Base-by-base conservation (phyloP, 768 basidiomycete species). In the Hemileccinum impolitum region DNA sequence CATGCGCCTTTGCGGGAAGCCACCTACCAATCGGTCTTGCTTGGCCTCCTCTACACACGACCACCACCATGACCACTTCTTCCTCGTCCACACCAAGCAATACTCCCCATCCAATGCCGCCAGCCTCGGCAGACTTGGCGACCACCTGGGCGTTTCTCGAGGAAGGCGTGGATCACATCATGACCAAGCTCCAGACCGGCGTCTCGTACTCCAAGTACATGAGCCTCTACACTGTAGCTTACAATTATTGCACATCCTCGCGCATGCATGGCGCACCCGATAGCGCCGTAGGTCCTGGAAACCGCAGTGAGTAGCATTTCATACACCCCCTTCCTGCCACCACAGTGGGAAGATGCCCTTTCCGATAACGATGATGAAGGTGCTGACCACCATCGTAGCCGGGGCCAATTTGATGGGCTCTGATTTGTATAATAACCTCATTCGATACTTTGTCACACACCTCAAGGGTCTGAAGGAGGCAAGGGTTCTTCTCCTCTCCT, bases 331-430 rank as follows among this genome's bases (percentile, higher is more conserved):
- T 17, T 43, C 38, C 43, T 52, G 44, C 56, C 48, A 42, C 42
- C 17, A 46, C 48, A 58, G 48, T 54, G 41, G 60, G 53, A 64
- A 49, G 62, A 64, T 64, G 45, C 44, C 46, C 47, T 21, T 48
- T 19, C 35, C 30, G 62, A 64, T 62, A 54, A 59, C 54, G 59
- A 44, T 17, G 50, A 51, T 51, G 48, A 21, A 17, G 31, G 25
- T 40, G 41, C 57, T 66, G 36, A 66, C 48, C 53, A 45, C 37
- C 43, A 17, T 52, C 38, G 45, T 63, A 89, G 87, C 87, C 47
- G 94, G 94, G 35, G 91, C 94, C 41, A 94, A 94, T 72, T 66
- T 97, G 69, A 95, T 95, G 90, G 95, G 95, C 47, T 89, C 93
- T 43, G 95, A 98, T 79, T 72, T 99, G 51, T 99, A 99, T 69